A percentile compares a stretch with the other conserved stretches of the same genome.
phyloP scores from a whole-genome alignment of 208 protist genomes.

The Lotmaria passim region DNA sequence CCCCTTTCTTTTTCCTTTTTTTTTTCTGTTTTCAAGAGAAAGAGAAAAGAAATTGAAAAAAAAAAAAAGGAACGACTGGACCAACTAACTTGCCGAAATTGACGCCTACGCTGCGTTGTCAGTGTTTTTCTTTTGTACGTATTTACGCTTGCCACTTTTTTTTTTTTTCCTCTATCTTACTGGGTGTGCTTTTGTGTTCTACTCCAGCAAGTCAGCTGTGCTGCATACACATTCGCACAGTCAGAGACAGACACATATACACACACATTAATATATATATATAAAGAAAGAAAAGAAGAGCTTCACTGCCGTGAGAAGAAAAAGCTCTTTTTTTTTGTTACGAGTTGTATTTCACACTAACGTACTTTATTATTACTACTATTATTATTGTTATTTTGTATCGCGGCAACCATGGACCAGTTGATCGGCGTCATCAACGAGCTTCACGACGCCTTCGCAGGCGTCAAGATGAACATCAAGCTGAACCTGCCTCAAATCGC shows the following conservation, averaged over 20 bases:
- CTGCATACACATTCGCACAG: constrained; percentile 21
- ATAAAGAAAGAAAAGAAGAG: too few relatives aligned
- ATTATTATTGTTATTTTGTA: background rate
- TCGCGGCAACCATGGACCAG: constrained; percentile 86
- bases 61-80: too few relatives aligned
- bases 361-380: too few relatives aligned
- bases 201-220: background rate
- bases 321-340: too few relatives aligned
- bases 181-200: background rate
- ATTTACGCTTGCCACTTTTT: background rate
- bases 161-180: background rate
- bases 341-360: too few relatives aligned
- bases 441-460: constrained; percentile 95
- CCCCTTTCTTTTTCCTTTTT: background rate
- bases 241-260: background rate
- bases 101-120: too few relatives aligned
- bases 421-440: constrained; percentile 98
- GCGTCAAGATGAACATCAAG: constrained; percentile 91
- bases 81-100: too few relatives aligned
- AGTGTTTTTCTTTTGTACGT: background rate
- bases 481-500: constrained; percentile 99
- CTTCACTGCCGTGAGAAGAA: too few relatives aligned
- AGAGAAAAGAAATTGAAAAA: too few relatives aligned
- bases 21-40: too few relatives aligned
- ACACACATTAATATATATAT: constrained; percentile 18